Evolutionary conservation across 108 stramenopile genomes (phyloP).

Genomic region (Cyclotella atomus): DNA sequence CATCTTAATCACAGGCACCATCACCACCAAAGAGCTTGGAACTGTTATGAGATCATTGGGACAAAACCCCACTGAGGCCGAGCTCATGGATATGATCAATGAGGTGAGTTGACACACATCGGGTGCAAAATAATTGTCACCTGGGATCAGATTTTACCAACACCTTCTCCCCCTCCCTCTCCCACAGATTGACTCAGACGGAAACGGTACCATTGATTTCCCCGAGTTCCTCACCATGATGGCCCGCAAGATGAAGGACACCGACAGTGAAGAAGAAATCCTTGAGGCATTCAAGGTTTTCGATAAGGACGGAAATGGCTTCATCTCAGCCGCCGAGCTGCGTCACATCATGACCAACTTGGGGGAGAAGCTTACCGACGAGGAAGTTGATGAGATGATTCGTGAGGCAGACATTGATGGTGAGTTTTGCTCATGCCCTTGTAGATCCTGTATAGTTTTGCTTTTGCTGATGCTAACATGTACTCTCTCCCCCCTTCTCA

Average conservation of each 20-base stretch:
- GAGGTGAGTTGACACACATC: slow-evolving; percentile 88
- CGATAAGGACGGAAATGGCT: slow-evolving; percentile 99
- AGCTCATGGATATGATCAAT: slow-evolving; percentile 99
- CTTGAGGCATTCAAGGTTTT: slow-evolving; percentile 99
- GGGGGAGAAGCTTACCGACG: slow-evolving; percentile 99
- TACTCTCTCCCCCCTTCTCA: no score
- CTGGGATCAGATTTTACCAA: no score
- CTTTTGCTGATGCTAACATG: no score
- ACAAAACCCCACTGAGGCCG: slow-evolving; percentile 99
- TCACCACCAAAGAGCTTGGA: slow-evolving; percentile 99
- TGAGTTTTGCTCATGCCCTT: no score
- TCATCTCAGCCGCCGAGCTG: slow-evolving; percentile 99
- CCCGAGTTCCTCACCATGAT: slow-evolving; percentile 99
- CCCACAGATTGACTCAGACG: slow-evolving; percentile 94
- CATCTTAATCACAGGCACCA: slow-evolving; percentile 98
- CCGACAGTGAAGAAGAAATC: slow-evolving; percentile 99
- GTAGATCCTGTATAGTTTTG: no score
- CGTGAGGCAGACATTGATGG: slow-evolving; percentile 99
- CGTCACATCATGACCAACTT: slow-evolving; percentile 99
- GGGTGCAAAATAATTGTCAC: no score
- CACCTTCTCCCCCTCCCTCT: slow-evolving; percentile 6
- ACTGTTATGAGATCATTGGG: slow-evolving; percentile 99
- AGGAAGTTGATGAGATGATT: slow-evolving; percentile 99
- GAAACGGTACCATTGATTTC: slow-evolving; percentile 99
- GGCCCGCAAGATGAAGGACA: slow-evolving; percentile 99